Evolutionary conservation across 2,329 filamentous ascomycete genomes (phyloP), one percentile per base, ranked within the genome.

Genomic region (Exophiala sideris): DNA sequence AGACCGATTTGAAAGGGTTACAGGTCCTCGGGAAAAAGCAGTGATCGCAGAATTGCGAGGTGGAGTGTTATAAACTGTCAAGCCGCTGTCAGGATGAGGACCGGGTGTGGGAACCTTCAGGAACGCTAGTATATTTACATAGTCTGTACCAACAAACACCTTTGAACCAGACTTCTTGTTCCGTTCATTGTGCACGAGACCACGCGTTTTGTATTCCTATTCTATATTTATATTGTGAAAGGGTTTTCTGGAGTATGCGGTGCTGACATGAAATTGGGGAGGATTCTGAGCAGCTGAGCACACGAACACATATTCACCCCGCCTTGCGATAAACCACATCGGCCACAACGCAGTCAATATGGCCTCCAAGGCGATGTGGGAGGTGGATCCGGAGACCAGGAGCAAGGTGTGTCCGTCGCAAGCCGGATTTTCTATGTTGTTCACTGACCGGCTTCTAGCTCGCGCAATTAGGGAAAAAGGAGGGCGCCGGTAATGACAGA

Each of bases 301-400:
- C 50, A 53, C 45, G 45, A 53, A 48, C 50, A 44, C 39, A 34
- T 34, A 48, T 29, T 20, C 24, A 21, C 39, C 24, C 38, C 33
- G 35, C 24, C 20, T 36, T 32, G 42, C 21, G 20, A 16, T 38
- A 10, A 36, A 39, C 42, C 47, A 39, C 54, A 12, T 24, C 41
- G 20, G 50, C 45, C 21, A 33, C 48, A 48, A 32, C 54, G 29
- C 32, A 34, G 16, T 39, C 52, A 57, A 52, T 18, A 64, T 64
- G 62, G 55, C 62, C 20, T 59, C 62, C 47, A 62, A 62, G 47
- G 62, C 62, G 75, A 92, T 96, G 88, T 99, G 94, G 94, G 94
- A 99, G 77, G 91, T 99, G 63, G 94, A 99, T 74, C 94, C 94
- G 45, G 92, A 97, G 79, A 97, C 92, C 58, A 85, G 90, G 75